Conservation (phyloP, 345 rosid species). For the Raphanus sativus region DNA sequence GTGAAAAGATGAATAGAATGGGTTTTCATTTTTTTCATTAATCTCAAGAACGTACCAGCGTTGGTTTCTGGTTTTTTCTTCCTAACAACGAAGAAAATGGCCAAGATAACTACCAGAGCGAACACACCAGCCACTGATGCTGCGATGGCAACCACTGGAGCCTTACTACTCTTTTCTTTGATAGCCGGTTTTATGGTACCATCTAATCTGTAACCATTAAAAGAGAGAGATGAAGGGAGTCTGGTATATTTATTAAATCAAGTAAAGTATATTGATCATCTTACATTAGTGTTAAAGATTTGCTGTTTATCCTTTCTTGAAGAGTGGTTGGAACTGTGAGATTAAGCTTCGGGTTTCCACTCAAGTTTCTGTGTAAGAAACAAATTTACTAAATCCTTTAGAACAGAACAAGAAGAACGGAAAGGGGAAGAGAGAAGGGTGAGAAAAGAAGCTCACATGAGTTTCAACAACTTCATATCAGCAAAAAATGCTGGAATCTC, state of each 20-base stretch:
- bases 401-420: neutral
- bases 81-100: constrained; percentile 13
- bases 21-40: neutral
- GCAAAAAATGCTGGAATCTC: neutral
- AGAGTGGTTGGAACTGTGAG: neutral
- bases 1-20: neutral
- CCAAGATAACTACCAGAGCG: constrained; percentile 10
- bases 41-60: neutral
- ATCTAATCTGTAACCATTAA: constrained; percentile 5
- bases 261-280: neutral
- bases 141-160: constrained; percentile 7
- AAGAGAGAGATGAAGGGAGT: neutral
- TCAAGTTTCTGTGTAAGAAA: neutral
- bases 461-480: neutral
- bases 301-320: neutral
- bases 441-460: neutral
- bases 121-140: constrained; percentile 16
- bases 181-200: neutral
- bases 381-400: neutral
- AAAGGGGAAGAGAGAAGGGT: neutral
- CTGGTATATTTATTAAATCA: neutral
- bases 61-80: neutral
- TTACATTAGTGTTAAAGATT: neutral
- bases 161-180: neutral
- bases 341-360: neutral